These are phyloP conservation scores for Stachybotrys elegans DNA, from an alignment of 2,329 filamentous ascomycete genomes.

Conservation along the genomic window DNA sequence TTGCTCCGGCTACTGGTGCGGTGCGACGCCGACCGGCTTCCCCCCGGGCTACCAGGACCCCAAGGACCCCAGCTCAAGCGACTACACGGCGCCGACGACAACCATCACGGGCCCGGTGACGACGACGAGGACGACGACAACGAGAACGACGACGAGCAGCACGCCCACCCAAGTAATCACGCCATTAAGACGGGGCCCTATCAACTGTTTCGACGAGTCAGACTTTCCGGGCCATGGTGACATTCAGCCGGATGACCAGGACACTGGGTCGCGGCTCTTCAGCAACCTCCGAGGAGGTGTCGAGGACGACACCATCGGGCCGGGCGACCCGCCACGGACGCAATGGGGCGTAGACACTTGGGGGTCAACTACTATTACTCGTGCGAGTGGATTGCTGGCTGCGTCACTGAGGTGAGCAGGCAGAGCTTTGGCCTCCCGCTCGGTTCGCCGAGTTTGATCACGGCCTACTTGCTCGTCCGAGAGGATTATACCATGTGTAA, in stretches of 20 bases:
- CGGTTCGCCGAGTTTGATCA: constrained; percentile 10
- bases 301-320: background rate
- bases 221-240: constrained; percentile 14
- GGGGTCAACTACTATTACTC: constrained; percentile 14
- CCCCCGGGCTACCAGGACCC: background rate
- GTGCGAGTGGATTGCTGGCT: constrained; percentile 12
- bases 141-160: background rate
- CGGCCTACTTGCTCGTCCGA: constrained; percentile 13
- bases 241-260: constrained; percentile 5
- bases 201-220: constrained; percentile 11
- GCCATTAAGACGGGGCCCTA: constrained; percentile 6
- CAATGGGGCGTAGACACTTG: constrained; percentile 6
- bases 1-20: background rate
- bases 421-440: constrained; percentile 14
- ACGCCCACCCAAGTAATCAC: background rate
- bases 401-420: constrained; percentile 10
- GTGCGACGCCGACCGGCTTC: background rate
- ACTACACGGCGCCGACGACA: background rate
- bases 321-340: background rate
- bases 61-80: background rate
- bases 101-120: no score
- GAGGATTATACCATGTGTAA: constrained; percentile 17
- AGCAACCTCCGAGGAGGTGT: constrained; percentile 1
- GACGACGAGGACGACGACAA: no score
- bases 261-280: constrained; percentile 5